phyloP scores from a whole-genome alignment of 1,284 basidiomycete species.

The Irpex sp. region DNA sequence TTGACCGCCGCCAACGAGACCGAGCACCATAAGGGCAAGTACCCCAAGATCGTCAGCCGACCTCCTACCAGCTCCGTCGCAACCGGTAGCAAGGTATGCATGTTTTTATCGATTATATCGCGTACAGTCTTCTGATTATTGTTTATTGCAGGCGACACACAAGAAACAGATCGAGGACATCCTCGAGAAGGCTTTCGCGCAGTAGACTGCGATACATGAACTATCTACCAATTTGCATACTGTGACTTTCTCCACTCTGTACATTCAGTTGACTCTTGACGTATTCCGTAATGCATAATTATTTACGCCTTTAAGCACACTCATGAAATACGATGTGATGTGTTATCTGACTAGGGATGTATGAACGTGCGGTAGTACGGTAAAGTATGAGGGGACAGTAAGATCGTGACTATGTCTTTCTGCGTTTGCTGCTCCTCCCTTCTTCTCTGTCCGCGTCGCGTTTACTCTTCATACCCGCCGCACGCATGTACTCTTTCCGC shows the following conservation, averaged over 20 bases:
- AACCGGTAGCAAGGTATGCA: slow-evolving; percentile 79
- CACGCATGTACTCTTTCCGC: slow-evolving; percentile 74
- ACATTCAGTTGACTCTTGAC: slow-evolving; percentile 1
- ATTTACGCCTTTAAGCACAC: background rate
- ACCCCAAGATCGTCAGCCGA: slow-evolving; percentile 83
- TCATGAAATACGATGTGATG: too few species aligned
- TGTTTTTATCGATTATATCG: background rate
- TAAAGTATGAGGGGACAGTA: too few species aligned
- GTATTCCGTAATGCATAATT: slow-evolving; percentile 3
- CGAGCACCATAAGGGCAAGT: slow-evolving; percentile 87
- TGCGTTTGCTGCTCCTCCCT: slow-evolving; percentile 49
- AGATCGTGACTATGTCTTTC: slow-evolving; percentile 14
- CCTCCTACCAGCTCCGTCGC: slow-evolving; percentile 88
- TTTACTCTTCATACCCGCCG: slow-evolving; percentile 71
- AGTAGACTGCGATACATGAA: slow-evolving; percentile 4
- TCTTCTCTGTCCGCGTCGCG: slow-evolving; percentile 57
- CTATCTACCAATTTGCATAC: background rate
- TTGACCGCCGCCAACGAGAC: slow-evolving; percentile 82
- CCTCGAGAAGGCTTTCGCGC: slow-evolving; percentile 52
- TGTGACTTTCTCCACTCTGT: background rate
- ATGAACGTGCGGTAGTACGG: too few species aligned
- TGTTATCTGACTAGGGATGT: too few species aligned
- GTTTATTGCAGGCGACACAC: slow-evolving; percentile 54
- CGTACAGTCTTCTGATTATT: background rate
- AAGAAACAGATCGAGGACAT: slow-evolving; percentile 84